phyloP scores from a whole-genome alignment of 2,329 filamentous ascomycete genomes.

The Phyllosticta citribraziliensis region DNA sequence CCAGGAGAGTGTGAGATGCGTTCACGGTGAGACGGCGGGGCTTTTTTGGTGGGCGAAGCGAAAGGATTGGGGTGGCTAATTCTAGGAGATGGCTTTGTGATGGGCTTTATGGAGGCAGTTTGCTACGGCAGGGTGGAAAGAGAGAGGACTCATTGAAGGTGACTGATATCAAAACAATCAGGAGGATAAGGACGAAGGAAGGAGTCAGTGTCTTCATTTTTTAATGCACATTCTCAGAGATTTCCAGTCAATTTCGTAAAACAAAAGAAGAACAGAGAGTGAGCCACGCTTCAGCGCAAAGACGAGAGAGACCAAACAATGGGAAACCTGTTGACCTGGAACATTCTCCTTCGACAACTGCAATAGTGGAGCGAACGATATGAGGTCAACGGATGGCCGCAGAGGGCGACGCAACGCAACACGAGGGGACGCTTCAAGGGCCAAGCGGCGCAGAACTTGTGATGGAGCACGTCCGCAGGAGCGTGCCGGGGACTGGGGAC shows the following conservation, averaged over 20 bases:
- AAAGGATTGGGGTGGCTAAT: background rate
- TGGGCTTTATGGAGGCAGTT: background rate
- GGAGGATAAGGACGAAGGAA: too few species aligned
- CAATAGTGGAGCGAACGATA: background rate
- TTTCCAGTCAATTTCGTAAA: too few species aligned
- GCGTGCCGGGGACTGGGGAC: background rate
- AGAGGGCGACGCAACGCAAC: background rate
- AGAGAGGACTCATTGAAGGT: too few species aligned
- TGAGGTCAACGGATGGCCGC: background rate
- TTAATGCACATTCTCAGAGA: too few species aligned
- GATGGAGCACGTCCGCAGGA: background rate
- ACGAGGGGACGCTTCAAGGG: background rate
- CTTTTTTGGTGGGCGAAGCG: background rate
- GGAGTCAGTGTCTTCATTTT: too few species aligned
- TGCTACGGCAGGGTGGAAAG: background rate
- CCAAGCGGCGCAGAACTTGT: background rate
- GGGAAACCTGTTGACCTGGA: background rate
- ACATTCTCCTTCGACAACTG: background rate
- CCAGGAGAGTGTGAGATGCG: background rate
- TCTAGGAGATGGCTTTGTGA: background rate
- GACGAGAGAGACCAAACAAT: background rate
- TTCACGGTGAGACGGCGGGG: background rate
- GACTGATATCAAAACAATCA: too few species aligned
- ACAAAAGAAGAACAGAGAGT: too few species aligned
- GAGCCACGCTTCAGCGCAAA: background rate